Base-by-base conservation (phyloP, 208 protist species). In the Phytomonas sp. region DNA sequence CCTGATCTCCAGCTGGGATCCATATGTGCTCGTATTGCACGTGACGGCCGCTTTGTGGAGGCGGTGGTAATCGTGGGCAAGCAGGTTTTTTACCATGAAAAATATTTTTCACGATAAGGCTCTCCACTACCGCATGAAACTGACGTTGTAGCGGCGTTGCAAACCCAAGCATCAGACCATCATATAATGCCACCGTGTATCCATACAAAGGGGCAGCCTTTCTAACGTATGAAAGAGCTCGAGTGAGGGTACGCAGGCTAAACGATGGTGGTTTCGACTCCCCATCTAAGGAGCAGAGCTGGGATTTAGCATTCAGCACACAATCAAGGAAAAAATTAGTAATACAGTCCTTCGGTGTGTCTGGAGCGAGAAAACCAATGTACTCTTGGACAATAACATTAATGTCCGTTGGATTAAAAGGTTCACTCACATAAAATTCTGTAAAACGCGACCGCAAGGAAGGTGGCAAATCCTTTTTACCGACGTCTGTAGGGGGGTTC, bases 401-500 rank as follows among this genome's bases (percentile, higher is more conserved):
- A 36, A 99, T 90, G 76, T 99, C 98, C 65, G 89, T 91, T n/a
- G 59, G 60, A 62, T 97, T 92, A 51, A 85, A 91, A 5, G 99
- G 79, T 69, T 99, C 98, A 46, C 96, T 91, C 4, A 99, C 98
- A 81, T 98, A 99, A 67, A 99, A 88, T 80, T 99, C 99, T 7
- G 98, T 98, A 77, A 99, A 99, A 46, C 98, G 87, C 17, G 92
- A 94, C 9, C 97, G 78, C 60, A 99, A 68, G 7, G 85, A 91
- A 31, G 88, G 87, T 1, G 98, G 94, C 37, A 99, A 83, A 59
- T 99, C 97, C 75, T 98, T 99, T 81, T 99, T 99, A 40, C 99
- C 99, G 31, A 99, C 96, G 79, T 99, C 99, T 7, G 98, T 99
- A 13, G 98, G 99, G 23, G 91, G 91, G 81, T 99, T 99, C 99